Conservation (phyloP, 108 stramenopile species). For the Halocafeteria seosinensis region DNA sequence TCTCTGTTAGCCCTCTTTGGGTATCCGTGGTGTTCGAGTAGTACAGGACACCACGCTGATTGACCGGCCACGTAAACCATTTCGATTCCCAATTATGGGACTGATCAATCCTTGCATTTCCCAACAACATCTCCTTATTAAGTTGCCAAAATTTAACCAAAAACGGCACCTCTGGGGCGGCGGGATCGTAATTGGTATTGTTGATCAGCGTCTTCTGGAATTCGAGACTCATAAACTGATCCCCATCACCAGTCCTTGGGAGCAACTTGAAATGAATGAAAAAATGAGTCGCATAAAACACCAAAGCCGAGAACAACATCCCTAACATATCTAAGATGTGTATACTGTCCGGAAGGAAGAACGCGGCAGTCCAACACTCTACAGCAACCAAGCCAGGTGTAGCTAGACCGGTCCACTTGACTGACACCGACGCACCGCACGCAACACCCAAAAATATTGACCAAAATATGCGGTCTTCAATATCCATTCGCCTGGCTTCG, state of each 20-base stretch:
- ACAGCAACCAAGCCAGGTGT: not conserved
- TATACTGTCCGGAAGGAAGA: not conserved
- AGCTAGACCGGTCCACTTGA: conserved; percentile 1
- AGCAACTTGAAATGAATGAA: not conserved
- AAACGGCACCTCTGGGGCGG: not conserved
- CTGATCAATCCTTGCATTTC: not conserved
- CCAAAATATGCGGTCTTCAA: not conserved
- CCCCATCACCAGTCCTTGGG: not conserved
- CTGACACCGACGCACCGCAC: not conserved
- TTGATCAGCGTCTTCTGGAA: not conserved
- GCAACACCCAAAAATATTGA: not conserved
- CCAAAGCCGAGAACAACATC: not conserved
- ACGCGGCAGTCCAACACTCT: not conserved
- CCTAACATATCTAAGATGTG: not conserved
- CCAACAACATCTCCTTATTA: not conserved
- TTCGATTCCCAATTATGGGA: not conserved
- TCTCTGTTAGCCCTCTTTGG: not conserved
- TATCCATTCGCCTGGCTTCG: not conserved
- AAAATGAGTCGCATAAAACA: not conserved
- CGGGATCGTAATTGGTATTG: not conserved
- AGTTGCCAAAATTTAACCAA: not conserved
- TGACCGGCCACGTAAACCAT: not conserved
- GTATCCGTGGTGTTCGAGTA: not conserved
- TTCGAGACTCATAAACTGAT: not conserved
- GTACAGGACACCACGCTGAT: not conserved